phyloP scores from a whole-genome alignment of 306 rosid species.

The Cucurbita maxima region DNA sequence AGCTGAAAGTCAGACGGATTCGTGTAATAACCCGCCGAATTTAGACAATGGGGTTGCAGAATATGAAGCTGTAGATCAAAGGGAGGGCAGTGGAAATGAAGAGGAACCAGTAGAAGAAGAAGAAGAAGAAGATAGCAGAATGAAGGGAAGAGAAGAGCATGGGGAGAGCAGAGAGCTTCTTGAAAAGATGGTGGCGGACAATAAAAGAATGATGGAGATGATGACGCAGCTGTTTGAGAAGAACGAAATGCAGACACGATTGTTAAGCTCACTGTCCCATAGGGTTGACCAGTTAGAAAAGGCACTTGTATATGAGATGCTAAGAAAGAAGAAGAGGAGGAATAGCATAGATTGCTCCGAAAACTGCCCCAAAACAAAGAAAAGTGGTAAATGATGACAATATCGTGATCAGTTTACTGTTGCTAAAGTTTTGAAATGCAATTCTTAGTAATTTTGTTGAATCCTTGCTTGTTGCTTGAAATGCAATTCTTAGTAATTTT shows the following conservation, averaged over 20 bases:
- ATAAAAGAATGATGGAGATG: constrained; percentile 42
- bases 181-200: constrained; percentile 47
- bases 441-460: background rate
- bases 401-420: background rate
- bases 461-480: background rate
- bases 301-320: constrained; percentile 29
- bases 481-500: background rate
- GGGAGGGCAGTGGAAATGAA: constrained; percentile 1
- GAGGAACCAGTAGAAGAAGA: background rate
- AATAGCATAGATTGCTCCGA: background rate
- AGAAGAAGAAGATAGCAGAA: background rate
- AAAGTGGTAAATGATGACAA: background rate
- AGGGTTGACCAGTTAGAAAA: constrained; percentile 56
- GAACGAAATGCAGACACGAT: constrained; percentile 34
- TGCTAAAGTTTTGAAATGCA: background rate
- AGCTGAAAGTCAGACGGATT: constrained; percentile 6
- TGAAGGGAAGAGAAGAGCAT: background rate
- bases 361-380: background rate
- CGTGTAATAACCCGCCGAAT: background rate
- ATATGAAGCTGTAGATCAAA: background rate
- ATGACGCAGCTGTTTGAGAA: constrained; percentile 33
- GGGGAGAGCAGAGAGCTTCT: constrained; percentile 14
- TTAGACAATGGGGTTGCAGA: constrained; percentile 4
- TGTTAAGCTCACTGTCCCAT: constrained; percentile 35
- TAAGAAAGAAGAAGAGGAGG: constrained; percentile 41